A percentile compares a stretch with the other conserved stretches of the same genome.
Evolutionary conservation across 2,329 filamentous ascomycete species (phyloP).

Genomic region (Didymella arachidicola): DNA sequence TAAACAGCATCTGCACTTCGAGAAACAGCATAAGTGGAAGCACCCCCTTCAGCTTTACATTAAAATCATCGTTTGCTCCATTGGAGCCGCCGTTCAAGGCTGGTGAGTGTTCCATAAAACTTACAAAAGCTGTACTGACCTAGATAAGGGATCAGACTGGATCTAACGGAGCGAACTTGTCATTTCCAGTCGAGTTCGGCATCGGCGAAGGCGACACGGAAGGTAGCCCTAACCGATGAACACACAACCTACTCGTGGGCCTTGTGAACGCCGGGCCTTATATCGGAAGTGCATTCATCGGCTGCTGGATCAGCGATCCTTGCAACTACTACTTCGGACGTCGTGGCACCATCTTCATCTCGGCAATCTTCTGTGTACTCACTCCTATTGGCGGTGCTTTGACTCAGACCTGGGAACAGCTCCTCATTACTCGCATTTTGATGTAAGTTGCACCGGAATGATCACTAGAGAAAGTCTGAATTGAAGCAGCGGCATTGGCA

Average conservation of each 20-base stretch:
- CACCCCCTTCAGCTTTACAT: slow-evolving; percentile 65
- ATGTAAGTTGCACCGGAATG: slow-evolving; percentile 14
- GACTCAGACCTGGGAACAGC: slow-evolving; percentile 34
- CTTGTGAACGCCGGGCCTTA: slow-evolving; percentile 38
- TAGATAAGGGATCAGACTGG: slow-evolving; percentile 65
- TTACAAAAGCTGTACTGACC: no score
- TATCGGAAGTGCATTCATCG: slow-evolving; percentile 40
- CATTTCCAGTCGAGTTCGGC: slow-evolving; percentile 63
- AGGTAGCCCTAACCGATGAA: slow-evolving; percentile 27
- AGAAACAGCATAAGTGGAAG: slow-evolving; percentile 69
- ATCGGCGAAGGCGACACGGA: slow-evolving; percentile 46
- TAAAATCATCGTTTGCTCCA: slow-evolving; percentile 71
- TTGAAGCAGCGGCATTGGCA: slow-evolving; percentile 33
- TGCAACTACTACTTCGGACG: slow-evolving; percentile 40
- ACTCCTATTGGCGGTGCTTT: slow-evolving; percentile 37
- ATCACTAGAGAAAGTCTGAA: background rate
- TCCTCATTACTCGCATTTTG: slow-evolving; percentile 31
- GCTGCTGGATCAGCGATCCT: slow-evolving; percentile 40
- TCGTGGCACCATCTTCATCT: slow-evolving; percentile 41
- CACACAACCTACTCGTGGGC: slow-evolving; percentile 27
- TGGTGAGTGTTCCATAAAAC: background rate
- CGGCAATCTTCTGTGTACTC: slow-evolving; percentile 35
- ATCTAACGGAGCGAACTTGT: slow-evolving; percentile 60
- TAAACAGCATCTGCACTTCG: slow-evolving; percentile 65
- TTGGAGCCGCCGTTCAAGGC: slow-evolving; percentile 66